These are phyloP conservation scores for Trifolium pratense DNA, from an alignment of 306 rosid genomes.

Conservation along the genomic window DNA sequence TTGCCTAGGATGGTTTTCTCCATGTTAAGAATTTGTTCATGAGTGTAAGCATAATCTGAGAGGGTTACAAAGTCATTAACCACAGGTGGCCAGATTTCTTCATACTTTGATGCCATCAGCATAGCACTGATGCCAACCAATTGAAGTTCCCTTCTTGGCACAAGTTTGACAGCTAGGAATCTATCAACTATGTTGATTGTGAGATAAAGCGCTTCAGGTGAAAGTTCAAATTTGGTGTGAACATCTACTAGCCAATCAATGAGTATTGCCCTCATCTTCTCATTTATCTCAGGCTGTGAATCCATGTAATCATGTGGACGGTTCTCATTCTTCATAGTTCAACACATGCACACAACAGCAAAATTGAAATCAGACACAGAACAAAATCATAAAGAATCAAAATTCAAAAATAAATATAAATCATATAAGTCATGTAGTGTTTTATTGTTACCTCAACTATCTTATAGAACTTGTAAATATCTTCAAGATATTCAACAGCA, in stretches of 20 bases:
- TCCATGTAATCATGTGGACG: conserved; percentile 72
- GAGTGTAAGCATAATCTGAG: conserved; percentile 75
- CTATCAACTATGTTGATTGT: conserved; percentile 81
- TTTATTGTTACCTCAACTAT: conserved; percentile 80
- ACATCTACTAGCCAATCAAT: conserved; percentile 87
- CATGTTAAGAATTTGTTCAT: conserved; percentile 72
- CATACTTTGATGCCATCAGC: conserved; percentile 90
- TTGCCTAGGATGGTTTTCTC: conserved; percentile 80
- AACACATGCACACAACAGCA: neutral
- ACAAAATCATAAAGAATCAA: neutral
- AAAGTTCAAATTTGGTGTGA: conserved; percentile 73
- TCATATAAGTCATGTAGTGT: neutral
- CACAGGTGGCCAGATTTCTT: conserved; percentile 97
- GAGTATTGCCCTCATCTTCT: conserved; percentile 80
- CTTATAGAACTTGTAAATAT: conserved; percentile 80
- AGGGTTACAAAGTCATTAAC: conserved; percentile 83
- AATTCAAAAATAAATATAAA: neutral
- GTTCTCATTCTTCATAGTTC: conserved; percentile 58
- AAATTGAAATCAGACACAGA: neutral
- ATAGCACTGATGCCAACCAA: conserved; percentile 84
- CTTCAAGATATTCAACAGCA: conserved; percentile 87
- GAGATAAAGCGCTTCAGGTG: conserved; percentile 75
- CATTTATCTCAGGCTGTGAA: conserved; percentile 74
- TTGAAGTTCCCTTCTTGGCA: conserved; percentile 74
- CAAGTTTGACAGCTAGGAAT: conserved; percentile 62